These are phyloP conservation scores for Pholiota conissans DNA, from an alignment of 768 basidiomycete species.

Conservation along the genomic window DNA sequence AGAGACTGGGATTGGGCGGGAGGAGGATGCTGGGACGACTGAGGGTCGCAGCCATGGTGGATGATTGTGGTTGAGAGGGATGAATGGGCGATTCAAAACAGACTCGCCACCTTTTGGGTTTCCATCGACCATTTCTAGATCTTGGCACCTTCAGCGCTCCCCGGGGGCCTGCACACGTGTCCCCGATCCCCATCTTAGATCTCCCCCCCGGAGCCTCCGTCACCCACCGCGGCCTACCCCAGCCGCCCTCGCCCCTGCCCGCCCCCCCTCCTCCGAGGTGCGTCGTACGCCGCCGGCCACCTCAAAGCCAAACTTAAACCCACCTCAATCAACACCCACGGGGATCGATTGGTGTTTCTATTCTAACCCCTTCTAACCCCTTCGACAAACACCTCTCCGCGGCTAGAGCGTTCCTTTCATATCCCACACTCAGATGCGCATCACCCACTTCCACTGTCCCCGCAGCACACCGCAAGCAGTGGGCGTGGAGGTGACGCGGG, in stretches of 20 bases:
- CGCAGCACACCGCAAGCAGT: not conserved
- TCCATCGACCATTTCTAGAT: not conserved
- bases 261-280: too few species aligned
- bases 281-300: not conserved
- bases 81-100: not conserved
- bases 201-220: not conserved
- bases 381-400: not conserved
- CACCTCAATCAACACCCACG: not conserved
- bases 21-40: slow-evolving; percentile 8
- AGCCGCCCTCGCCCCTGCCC: not conserved
- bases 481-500: not conserved
- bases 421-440: not conserved
- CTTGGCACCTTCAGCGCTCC: slow-evolving; percentile 12
- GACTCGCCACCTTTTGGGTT: not conserved
- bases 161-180: slow-evolving; percentile 17
- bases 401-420: not conserved
- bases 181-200: slow-evolving; percentile 13
- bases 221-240: not conserved
- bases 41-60: slow-evolving; percentile 1
- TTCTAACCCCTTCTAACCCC: not conserved
- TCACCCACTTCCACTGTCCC: not conserved
- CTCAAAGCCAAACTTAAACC: not conserved
- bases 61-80: not conserved
- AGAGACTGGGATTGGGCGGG: not conserved
- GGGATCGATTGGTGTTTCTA: not conserved